Conservation (phyloP, 176 grass and related monocot species). For the Bothriochloa decipiens region DNA sequence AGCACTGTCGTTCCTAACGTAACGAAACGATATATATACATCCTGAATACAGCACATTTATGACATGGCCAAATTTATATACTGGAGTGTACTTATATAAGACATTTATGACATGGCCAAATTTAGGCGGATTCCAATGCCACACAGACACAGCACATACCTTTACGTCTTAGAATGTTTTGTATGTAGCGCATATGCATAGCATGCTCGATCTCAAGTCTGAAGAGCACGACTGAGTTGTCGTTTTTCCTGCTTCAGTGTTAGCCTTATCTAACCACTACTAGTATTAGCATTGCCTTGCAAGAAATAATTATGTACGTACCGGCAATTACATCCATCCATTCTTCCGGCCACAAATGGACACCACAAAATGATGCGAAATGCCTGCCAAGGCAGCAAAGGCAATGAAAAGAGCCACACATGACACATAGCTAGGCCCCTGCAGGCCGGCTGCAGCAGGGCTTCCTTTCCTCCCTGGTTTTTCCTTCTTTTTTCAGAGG, state of each 20-base stretch:
- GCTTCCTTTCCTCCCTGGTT: not conserved
- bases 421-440: not conserved
- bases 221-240: not conserved
- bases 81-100: no score
- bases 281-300: conserved; percentile 6
- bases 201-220: not conserved
- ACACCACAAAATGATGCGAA: conserved; percentile 25
- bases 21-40: no score
- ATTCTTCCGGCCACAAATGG: not conserved
- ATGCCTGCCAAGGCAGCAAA: not conserved
- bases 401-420: no score
- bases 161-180: not conserved
- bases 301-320: conserved; percentile 1
- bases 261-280: not conserved
- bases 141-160: no score
- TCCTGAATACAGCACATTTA: no score
- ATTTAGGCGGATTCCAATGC: no score
- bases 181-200: not conserved
- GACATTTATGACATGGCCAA: no score
- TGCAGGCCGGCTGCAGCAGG: not conserved
- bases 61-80: no score
- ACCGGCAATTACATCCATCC: not conserved
- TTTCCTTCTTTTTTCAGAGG: conserved; percentile 19
- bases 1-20: no score
- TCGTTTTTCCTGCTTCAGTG: not conserved